Evolutionary conservation across 805 yeast genomes (phyloP).

Genomic region (Metschnikowia lochheadii): DNA sequence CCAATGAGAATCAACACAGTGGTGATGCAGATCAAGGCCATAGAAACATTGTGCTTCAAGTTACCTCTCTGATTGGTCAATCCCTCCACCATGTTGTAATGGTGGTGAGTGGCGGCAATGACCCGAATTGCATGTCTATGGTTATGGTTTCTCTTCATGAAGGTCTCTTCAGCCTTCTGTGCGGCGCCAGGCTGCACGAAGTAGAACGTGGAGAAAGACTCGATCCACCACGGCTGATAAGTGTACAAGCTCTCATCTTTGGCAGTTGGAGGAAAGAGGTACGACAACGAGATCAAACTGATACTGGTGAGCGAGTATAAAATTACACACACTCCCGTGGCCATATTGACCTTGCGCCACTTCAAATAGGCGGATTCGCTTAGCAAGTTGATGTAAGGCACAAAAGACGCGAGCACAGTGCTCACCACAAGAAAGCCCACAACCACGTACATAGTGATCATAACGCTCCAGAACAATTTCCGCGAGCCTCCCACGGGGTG

Average conservation of each 20-base stretch:
- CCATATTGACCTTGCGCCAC: slow-evolving; percentile 27
- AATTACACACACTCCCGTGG: slow-evolving; percentile 28
- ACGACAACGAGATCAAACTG: slow-evolving; percentile 48
- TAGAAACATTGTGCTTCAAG: slow-evolving; percentile 49
- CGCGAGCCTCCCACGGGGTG: slow-evolving; percentile 25
- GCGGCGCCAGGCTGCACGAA: slow-evolving; percentile 54
- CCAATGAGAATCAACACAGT: slow-evolving; percentile 49
- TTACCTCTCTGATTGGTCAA: slow-evolving; percentile 37
- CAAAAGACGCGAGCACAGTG: slow-evolving; percentile 16
- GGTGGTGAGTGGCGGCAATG: slow-evolving; percentile 54
- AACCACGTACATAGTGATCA: slow-evolving; percentile 17
- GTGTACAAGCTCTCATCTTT: slow-evolving; percentile 49
- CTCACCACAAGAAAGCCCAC: slow-evolving; percentile 16
- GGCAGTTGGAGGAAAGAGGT: slow-evolving; percentile 49
- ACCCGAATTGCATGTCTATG: slow-evolving; percentile 52
- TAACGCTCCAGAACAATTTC: slow-evolving; percentile 18
- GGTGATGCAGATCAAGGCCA: slow-evolving; percentile 42
- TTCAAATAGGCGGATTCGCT: slow-evolving; percentile 12
- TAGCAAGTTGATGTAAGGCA: slow-evolving; percentile 18
- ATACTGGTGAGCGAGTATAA: slow-evolving; percentile 53
- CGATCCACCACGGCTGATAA: slow-evolving; percentile 79
- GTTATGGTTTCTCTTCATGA: slow-evolving; percentile 45
- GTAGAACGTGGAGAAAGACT: slow-evolving; percentile 54
- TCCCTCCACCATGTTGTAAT: slow-evolving; percentile 35
- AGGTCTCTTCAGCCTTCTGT: slow-evolving; percentile 43